phyloP scores from a whole-genome alignment of 78 protist genomes.

The Guillardia theta region DNA sequence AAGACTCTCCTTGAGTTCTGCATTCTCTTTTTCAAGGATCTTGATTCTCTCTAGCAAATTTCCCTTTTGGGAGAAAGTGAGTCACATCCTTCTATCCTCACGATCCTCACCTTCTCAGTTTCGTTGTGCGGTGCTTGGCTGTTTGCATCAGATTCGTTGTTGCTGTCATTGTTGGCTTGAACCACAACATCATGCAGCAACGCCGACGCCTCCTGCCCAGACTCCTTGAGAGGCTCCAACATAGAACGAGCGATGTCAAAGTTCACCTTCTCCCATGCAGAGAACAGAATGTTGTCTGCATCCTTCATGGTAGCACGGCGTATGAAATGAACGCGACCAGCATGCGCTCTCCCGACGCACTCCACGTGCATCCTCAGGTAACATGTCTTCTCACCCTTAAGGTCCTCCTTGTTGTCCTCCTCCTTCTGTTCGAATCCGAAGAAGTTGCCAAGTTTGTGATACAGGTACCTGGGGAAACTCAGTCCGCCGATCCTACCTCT shows the following conservation, averaged over 20 bases:
- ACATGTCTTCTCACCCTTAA: background rate
- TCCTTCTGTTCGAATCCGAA: background rate
- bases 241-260: too few species aligned
- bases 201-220: background rate
- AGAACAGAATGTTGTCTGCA: background rate
- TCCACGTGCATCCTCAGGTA: background rate
- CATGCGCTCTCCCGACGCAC: background rate
- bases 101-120: too few species aligned
- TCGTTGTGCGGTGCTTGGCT: too few species aligned
- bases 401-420: background rate
- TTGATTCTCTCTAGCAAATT: too few species aligned
- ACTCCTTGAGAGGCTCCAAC: too few species aligned
- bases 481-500: background rate
- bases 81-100: too few species aligned
- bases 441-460: background rate
- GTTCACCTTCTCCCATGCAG: background rate
- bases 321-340: background rate
- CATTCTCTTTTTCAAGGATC: too few species aligned
- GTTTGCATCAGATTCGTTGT: too few species aligned
- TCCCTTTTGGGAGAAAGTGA: too few species aligned
- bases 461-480: background rate
- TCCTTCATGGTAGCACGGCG: background rate
- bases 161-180: too few species aligned
- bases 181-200: background rate
- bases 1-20: too few species aligned